phyloP scores from a whole-genome alignment of 805 yeast genomes.

The Yamadazyma phyllophila region DNA sequence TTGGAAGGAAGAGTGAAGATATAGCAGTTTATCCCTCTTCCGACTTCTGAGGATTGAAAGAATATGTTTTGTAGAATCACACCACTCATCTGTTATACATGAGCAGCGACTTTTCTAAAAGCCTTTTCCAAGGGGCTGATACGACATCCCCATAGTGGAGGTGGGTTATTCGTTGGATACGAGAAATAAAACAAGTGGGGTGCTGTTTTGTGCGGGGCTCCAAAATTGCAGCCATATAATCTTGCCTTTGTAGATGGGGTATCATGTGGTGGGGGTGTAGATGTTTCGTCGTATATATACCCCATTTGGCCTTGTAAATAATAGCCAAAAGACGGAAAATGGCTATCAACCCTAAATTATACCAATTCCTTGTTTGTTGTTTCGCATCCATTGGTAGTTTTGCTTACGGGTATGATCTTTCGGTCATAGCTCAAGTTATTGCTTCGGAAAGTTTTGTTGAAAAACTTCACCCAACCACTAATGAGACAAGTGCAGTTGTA shows the following conservation, averaged over 20 bases:
- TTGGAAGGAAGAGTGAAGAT: too few relatives aligned
- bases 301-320: background rate
- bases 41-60: too few relatives aligned
- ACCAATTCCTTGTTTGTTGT: constrained; percentile 17
- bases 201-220: background rate
- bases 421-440: constrained; percentile 29
- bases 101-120: too few relatives aligned
- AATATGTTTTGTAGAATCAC: too few relatives aligned
- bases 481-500: constrained; percentile 15
- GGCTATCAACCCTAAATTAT: constrained; percentile 15
- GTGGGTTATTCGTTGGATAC: too few relatives aligned
- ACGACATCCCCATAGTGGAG: too few relatives aligned
- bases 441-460: constrained; percentile 21
- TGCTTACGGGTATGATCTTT: constrained; percentile 27
- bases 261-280: background rate
- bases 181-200: background rate
- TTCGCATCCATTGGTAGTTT: constrained; percentile 17
- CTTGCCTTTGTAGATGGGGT: background rate
- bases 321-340: constrained; percentile 1
- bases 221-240: background rate
- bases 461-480: constrained; percentile 12
- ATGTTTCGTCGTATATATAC: background rate
- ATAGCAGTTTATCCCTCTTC: too few relatives aligned
- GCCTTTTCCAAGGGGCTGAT: too few relatives aligned
- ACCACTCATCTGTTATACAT: too few relatives aligned